Conservation (phyloP, 257 asterid species). For the Capsicum rhomboideum region DNA sequence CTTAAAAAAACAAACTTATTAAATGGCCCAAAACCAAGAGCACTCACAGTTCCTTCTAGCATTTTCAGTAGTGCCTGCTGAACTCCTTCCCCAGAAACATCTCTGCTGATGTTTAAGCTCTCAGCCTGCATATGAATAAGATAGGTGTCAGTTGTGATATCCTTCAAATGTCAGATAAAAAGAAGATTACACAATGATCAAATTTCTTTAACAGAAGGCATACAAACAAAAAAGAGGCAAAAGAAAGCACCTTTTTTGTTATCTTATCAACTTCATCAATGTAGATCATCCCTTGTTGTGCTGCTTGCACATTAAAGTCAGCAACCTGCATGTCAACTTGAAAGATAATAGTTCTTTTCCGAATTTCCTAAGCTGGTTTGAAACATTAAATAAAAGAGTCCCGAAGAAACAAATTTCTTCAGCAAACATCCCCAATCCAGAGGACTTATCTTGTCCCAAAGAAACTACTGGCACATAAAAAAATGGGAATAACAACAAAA, state of each 20-base stretch:
- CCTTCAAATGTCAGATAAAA: neutral
- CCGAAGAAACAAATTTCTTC: neutral
- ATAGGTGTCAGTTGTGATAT: constrained; percentile 1
- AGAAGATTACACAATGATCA: constrained; percentile 2
- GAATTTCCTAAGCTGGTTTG: constrained; percentile 5
- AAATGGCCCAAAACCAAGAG: neutral
- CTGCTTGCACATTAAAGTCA: constrained; percentile 91
- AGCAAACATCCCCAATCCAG: neutral
- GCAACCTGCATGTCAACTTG: constrained; percentile 60
- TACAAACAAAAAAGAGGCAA: neutral
- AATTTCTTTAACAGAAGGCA: neutral
- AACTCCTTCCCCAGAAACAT: constrained; percentile 97
- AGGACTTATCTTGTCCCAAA: too few species aligned
- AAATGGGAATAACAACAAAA: neutral
- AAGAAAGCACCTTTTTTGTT: constrained; percentile 64
- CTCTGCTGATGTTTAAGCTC: constrained; percentile 85
- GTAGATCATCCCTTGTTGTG: constrained; percentile 94
- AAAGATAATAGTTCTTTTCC: constrained; percentile 21
- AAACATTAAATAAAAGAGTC: neutral
- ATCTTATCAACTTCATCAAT: constrained; percentile 97
- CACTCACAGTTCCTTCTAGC: constrained; percentile 95
- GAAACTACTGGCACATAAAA: neutral
- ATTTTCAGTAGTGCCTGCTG: constrained; percentile 93
- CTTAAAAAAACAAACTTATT: neutral
- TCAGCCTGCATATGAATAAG: constrained; percentile 52